Evolutionary conservation across 345 rosid species (phyloP), one percentile per base, ranked within the genome.

Genomic region (Lumnitzera racemosa): DNA sequence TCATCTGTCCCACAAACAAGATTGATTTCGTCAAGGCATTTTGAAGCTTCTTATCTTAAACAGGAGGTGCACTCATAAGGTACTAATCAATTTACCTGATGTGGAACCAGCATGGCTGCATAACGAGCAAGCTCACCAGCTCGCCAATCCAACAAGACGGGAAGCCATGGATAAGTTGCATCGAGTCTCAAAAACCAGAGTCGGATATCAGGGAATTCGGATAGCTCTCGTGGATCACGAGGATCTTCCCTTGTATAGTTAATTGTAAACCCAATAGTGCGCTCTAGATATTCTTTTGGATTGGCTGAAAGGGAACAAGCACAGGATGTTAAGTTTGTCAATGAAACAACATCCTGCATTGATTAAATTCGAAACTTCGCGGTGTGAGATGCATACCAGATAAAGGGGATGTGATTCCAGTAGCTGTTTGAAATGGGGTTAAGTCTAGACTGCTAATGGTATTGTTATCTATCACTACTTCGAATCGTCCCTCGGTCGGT

Each of bases 71-170:
- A 24, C 24, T 20, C 31, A 24, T 53, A 14, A 2, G 20, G 46
- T 29, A 13, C 58, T 36, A 36, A 7, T 7, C 7, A 29, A 12
- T 49, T 3, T 75, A 86, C 87, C 87, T 91, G 92, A 71, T 89
- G 98, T 46, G 92, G 98, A 56, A 92, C 94, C 25, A 92, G 64
- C 88, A 86, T 83, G 56, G 91, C 91, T 5, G 88, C 83, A 57
- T 83, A 92, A 13, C 96, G 86, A 61, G 98, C 96, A 47, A 92
- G 83, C 65, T 92, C 94, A 3, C 98, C 98, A 0, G 89, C 96
- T 74, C 96, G 74, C 96, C 94, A 89, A 67, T 89, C 96, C 50
- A 89, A 63, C 61, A 92, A 67, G 11, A 87, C 83, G 31, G 94
- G 98, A 23, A 92, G 70, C 96, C 96, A 92, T 0, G 96, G 96